Evolutionary conservation across 352 stramenopile genomes (phyloP), one percentile per base, ranked within the genome.

Genomic region (Phytophthora pseudosyringae): DNA sequence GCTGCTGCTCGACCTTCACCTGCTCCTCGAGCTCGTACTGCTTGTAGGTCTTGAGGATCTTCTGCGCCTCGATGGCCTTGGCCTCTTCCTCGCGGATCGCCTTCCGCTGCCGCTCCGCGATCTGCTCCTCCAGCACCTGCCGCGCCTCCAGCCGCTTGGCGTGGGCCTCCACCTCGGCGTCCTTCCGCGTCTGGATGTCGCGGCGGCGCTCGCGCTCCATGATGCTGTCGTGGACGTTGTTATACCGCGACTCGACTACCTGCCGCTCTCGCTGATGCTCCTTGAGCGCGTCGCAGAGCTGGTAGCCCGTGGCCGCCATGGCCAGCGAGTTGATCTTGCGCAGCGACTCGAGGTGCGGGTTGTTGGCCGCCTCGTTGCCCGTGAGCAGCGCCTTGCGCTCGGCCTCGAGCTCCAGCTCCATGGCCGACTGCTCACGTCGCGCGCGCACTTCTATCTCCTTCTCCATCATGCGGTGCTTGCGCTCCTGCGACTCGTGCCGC

Each of bases 1-100:
- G 72, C 15, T 88, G 78, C 11, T 78, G 77, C 51, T 78, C 71
- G 9, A 81, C 58, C 41, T 92, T 92, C 8, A 60, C 53, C 50
- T 87, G 51, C 48, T 92, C 85, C 47, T 92, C 85, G 3, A 70
- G 15, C 45, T 94, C 86, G 58, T 91, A 94, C 54, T 91, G 78
- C 54, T 92, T 94, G 75, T 92, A 94, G 11, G 81, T 87, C 32
- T 79, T 77, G 32, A 94, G 71, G 52, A 94, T 91, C 68, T 89
- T 91, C 50, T 90, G 78, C 0, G 81, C 81, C 55, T 94, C 86
- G 47, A 89, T 81, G 3, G 81, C 83, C 52, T 94, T 92, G 15
- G 80, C 75, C 61, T 94, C 86, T 75, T 94, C 86, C 33, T 90
- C 78, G 38, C 81, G 85, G 38, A 94, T 88, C 35, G 64, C 60